Evolutionary conservation across 768 basidiomycete genomes (phyloP), one percentile per base, ranked within the genome.

Genomic region (Coprinopsis cinerea): DNA sequence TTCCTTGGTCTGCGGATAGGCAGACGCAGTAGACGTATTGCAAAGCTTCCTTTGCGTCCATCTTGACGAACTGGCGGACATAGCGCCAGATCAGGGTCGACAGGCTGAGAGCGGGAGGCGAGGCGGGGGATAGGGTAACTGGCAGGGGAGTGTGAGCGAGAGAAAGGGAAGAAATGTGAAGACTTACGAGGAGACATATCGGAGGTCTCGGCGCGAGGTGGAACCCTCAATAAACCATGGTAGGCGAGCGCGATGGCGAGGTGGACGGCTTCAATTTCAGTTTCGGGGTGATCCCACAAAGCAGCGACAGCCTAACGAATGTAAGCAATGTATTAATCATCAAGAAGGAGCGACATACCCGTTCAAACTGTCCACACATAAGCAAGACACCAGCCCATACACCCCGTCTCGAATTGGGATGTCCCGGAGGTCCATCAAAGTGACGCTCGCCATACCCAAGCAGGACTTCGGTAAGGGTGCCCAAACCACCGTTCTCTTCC

Each of bases 201-300:
- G 1, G 88, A 88, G 3, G 85, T 83, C 61, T 93, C 89, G 1
- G 85, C 81, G 4, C 82, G 74, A 6, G 85, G 77, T 4, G 95
- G 88, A 0, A 94, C 82, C 9, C 93, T 80, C 18, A 99, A 67
- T 3, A 99, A 69, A 1, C 95, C 96, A 61, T 98, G 93, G 62
- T 98, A 99, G 0, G 90, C 82, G 48, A 99, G 72, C 2, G 86
- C 90, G 56, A 96, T 85, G 0, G 90, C 93, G 22, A 97, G 75
- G 64, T 99, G 96, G 3, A 98, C 88, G 0, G 92, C 94, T 61
- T 97, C 96, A 15, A 93, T 80, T 57, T 96, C 88, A 15, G 88
- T 86, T 54, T 89, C 85, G 44, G 79, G 78, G 56, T 89, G 85
- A 39, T 92, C 87, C 81, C 92, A 89, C 7, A 98, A 68, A 25